phyloP scores from a whole-genome alignment of 768 basidiomycete species.

The Trichaptum fuscoviolaceum region DNA sequence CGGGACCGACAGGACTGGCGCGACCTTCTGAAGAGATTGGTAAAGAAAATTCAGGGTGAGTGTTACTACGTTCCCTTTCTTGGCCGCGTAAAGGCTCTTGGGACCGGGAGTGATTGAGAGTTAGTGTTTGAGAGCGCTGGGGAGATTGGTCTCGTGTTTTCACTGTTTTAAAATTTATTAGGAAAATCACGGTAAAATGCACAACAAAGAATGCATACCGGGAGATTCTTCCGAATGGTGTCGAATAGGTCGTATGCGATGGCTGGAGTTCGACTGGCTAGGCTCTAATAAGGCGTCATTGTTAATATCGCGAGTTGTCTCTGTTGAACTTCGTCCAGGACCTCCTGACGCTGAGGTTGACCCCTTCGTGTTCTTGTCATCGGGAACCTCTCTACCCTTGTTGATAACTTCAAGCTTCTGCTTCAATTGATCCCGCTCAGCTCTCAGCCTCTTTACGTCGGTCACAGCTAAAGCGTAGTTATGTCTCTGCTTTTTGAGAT shows the following conservation, averaged over 20 bases:
- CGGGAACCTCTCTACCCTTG: conserved; percentile 39
- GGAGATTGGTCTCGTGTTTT: not conserved
- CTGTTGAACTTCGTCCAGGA: not conserved
- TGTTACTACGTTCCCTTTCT: conserved; percentile 20
- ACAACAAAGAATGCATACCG: not conserved
- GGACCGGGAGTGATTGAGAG: conserved; percentile 36
- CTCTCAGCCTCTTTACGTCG: conserved; percentile 79
- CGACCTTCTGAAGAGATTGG: not conserved
- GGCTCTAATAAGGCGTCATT: not conserved
- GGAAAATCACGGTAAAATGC: not conserved
- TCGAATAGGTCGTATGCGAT: not conserved
- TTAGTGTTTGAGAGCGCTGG: conserved; percentile 18
- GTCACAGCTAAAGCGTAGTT: conserved; percentile 78
- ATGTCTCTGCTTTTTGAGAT: conserved; percentile 85
- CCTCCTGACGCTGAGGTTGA: conserved; percentile 8
- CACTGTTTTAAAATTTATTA: not conserved
- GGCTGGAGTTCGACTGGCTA: not conserved
- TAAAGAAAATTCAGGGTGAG: not conserved
- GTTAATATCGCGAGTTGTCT: not conserved
- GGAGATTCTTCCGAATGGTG: not conserved
- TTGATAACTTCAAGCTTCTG: conserved; percentile 27
- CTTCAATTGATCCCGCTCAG: conserved; percentile 66
- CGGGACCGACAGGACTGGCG: not conserved
- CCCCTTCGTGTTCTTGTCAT: conserved; percentile 24
- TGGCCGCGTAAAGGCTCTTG: conserved; percentile 30